phyloP scores from a whole-genome alignment of 371 early-diverging fungal genomes.

The Mortierella sp. region DNA sequence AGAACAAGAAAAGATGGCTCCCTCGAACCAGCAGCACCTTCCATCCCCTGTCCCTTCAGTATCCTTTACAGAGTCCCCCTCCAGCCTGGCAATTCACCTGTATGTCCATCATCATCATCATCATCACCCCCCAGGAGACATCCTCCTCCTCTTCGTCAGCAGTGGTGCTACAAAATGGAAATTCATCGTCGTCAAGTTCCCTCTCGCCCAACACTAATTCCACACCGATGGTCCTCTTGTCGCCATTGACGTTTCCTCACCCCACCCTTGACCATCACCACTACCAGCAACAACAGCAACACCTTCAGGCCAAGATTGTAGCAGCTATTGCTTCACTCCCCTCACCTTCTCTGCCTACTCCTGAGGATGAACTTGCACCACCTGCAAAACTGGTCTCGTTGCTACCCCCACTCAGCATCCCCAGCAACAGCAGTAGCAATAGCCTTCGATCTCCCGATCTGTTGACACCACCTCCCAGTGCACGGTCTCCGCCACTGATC shows the following conservation, averaged over 20 bases:
- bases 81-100: slow-evolving; percentile 43
- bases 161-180: background rate
- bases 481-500: background rate
- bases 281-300: background rate
- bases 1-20: no score
- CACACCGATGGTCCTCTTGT: slow-evolving; percentile 16
- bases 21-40: slow-evolving; percentile 15
- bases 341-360: background rate
- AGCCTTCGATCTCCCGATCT: background rate
- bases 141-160: background rate
- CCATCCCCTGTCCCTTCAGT: slow-evolving; percentile 27
- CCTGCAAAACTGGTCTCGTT: slow-evolving; percentile 15
- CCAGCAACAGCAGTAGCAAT: background rate
- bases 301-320: no score
- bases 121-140: slow-evolving; percentile 27
- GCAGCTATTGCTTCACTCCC: background rate
- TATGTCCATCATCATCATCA: slow-evolving; percentile 51
- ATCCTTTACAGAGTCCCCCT: slow-evolving; percentile 42
- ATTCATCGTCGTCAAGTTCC: slow-evolving; percentile 1
- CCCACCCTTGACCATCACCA: background rate
- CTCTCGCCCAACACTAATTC: background rate
- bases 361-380: slow-evolving; percentile 3
- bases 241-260: slow-evolving; percentile 22
- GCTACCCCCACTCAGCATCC: slow-evolving; percentile 27
- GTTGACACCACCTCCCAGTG: background rate